Evolutionary conservation across 202 grass and related monocot genomes (phyloP).

Genomic region (Hordeum pubiflorum): DNA sequence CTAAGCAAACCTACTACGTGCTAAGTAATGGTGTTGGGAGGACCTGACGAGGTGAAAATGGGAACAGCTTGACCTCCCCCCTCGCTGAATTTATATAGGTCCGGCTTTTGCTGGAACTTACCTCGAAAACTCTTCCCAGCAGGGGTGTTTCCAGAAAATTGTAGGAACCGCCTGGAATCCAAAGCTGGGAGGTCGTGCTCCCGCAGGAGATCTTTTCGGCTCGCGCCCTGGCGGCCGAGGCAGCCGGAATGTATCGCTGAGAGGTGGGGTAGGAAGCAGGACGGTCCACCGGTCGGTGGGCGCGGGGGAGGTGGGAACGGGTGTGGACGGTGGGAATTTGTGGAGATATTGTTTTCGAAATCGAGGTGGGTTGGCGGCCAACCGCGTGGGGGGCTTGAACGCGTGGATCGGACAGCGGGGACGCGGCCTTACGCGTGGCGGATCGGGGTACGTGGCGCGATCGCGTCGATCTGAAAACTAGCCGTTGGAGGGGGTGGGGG

Average conservation of each 20-base stretch:
- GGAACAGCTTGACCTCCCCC: slow-evolving; percentile 14
- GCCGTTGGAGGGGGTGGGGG: slow-evolving; percentile 50
- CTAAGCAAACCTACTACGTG: background rate
- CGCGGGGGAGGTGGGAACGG: rapidly evolving
- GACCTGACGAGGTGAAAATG: slow-evolving; percentile 18
- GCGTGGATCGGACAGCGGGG: slow-evolving; percentile 41
- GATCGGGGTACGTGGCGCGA: slow-evolving; percentile 43
- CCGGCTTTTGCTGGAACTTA: background rate
- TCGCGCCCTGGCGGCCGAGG: background rate
- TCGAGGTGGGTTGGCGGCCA: slow-evolving; percentile 30
- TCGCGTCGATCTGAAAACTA: slow-evolving; percentile 24
- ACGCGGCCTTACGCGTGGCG: background rate
- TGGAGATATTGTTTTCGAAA: slow-evolving; percentile 11
- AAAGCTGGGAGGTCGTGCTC: slow-evolving; percentile 7
- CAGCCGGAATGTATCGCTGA: rapidly evolving
- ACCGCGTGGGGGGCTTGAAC: slow-evolving; percentile 9
- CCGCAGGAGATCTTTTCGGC: background rate
- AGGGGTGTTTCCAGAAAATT: slow-evolving; percentile 46
- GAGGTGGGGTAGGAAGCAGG: rapidly evolving
- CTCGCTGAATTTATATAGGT: slow-evolving; percentile 17
- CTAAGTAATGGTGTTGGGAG: background rate
- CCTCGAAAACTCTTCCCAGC: background rate
- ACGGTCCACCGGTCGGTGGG: background rate
- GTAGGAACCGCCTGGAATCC: slow-evolving; percentile 38
- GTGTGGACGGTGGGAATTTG: background rate